Percentiles rank a stretch among this genome's conserved stretches.
These are phyloP conservation scores for Astrothelium macrocarpum DNA, from an alignment of 495 filamentous ascomycete genomes.

Conservation along the genomic window DNA sequence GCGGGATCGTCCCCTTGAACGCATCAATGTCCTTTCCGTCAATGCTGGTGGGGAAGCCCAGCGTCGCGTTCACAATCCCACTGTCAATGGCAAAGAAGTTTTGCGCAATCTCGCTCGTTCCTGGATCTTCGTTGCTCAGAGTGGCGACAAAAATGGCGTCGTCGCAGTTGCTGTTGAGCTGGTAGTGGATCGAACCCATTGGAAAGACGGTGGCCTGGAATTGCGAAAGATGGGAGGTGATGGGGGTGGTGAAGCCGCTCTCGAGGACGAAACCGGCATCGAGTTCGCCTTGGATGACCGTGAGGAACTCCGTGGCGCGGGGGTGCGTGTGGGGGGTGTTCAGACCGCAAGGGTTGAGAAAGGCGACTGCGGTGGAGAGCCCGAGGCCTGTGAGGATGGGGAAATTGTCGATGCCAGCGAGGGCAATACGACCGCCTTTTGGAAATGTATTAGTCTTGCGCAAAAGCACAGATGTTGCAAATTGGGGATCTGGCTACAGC, in stretches of 20 bases:
- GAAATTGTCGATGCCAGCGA: conserved; percentile 35
- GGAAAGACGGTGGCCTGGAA: conserved; percentile 42
- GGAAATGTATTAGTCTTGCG: no score
- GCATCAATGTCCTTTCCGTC: conserved; percentile 37
- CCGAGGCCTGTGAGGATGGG: conserved; percentile 37
- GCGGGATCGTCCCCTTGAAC: conserved; percentile 24
- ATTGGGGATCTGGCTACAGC: no score
- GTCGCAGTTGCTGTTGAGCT: conserved; percentile 47
- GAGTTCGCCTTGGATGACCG: conserved; percentile 38
- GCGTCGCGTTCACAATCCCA: conserved; percentile 36
- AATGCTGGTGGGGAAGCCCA: conserved; percentile 34
- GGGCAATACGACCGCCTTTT: conserved; percentile 21
- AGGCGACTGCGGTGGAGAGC: conserved; percentile 32
- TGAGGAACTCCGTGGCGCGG: conserved; percentile 39
- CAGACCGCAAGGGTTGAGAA: conserved; percentile 36
- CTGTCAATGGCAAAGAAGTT: conserved; percentile 40
- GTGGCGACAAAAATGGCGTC: conserved; percentile 40
- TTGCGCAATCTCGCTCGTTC: conserved; percentile 39
- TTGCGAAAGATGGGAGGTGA: conserved; percentile 31
- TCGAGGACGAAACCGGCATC: conserved; percentile 40
- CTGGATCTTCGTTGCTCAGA: conserved; percentile 42
- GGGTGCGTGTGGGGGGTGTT: conserved; percentile 43
- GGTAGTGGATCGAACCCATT: conserved; percentile 42
- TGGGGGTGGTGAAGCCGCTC: no score
- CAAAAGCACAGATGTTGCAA: no score